A percentile compares a stretch with the other conserved stretches of the same genome.
These are phyloP conservation scores for Paecilomyces variotii DNA, from an alignment of 2,329 filamentous ascomycete species.

Conservation along the genomic window DNA sequence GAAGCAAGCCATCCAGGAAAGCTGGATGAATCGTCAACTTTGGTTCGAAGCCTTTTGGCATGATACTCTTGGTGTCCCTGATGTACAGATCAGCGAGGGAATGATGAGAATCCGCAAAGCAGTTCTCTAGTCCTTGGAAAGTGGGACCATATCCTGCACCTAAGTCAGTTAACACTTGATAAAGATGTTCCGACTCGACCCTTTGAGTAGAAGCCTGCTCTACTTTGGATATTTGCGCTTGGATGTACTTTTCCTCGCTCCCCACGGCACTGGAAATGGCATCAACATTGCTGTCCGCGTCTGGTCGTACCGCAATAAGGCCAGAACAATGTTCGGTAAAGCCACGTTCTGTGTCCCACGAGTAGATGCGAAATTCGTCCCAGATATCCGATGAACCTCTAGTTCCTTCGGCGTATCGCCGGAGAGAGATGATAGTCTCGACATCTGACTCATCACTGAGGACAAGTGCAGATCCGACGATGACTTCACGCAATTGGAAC, in stretches of 20 bases:
- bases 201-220: slow-evolving; percentile 10
- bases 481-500: too few species aligned
- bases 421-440: too few species aligned
- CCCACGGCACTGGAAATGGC: too few species aligned
- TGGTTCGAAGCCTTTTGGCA: slow-evolving; percentile 41
- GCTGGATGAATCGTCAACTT: slow-evolving; percentile 40
- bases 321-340: slow-evolving; percentile 21
- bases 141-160: slow-evolving; percentile 45
- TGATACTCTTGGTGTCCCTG: slow-evolving; percentile 36
- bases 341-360: slow-evolving; percentile 16
- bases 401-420: slow-evolving; percentile 25
- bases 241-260: neutral
- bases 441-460: too few species aligned
- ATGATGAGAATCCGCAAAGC: slow-evolving; percentile 27
- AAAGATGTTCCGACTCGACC: slow-evolving; percentile 34
- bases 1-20: slow-evolving; percentile 35
- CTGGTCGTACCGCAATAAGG: slow-evolving; percentile 15
- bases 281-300: neutral
- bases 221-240: neutral
- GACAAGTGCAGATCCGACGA: too few species aligned
- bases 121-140: slow-evolving; percentile 46
- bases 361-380: slow-evolving; percentile 20
- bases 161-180: slow-evolving; percentile 38
- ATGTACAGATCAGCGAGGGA: slow-evolving; percentile 28
- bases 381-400: slow-evolving; percentile 22